Evolutionary conservation across 305 asterid genomes (phyloP).

Genomic region (Fraxinus ornus): DNA sequence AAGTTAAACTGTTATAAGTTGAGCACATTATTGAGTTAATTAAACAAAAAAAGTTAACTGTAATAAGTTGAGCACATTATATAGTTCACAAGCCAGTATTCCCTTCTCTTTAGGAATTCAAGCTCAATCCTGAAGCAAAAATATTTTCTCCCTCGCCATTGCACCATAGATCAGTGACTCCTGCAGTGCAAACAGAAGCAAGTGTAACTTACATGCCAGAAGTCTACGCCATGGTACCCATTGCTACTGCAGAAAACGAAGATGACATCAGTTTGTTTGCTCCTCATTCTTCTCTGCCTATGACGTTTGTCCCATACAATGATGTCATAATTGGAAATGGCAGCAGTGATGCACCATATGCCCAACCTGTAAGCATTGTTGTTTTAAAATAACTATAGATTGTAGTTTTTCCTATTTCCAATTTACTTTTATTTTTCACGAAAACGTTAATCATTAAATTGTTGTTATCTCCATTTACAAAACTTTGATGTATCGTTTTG

Average conservation of each 20-base stretch:
- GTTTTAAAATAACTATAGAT: conserved; percentile 4
- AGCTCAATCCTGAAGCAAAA: conserved; percentile 90
- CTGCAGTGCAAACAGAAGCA: conserved; percentile 44
- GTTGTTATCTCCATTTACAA: neutral
- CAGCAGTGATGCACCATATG: conserved; percentile 43
- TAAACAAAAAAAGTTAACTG: neutral
- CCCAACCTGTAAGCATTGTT: conserved; percentile 54
- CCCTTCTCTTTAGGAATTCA: conserved; percentile 54
- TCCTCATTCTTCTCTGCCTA: conserved; percentile 47
- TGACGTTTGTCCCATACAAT: conserved; percentile 49
- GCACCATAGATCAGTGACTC: conserved; percentile 47
- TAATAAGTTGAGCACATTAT: neutral
- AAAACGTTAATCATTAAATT: neutral
- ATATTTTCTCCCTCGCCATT: conserved; percentile 59
- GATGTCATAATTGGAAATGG: conserved; percentile 44
- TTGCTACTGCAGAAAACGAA: conserved; percentile 47
- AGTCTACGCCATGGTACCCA: conserved; percentile 40
- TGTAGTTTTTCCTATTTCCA: neutral
- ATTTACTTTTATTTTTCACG: neutral
- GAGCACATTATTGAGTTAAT: conserved; percentile 4
- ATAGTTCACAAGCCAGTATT: conserved; percentile 16
- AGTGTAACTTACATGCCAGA: conserved; percentile 45
- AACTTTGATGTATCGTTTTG: neutral
- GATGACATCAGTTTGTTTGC: conserved; percentile 39
- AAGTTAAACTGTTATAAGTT: neutral